A percentile compares a stretch with the other conserved stretches of the same genome.
These are phyloP conservation scores for Xylariaceae sp. DNA, from an alignment of 2,329 filamentous ascomycete genomes.

Conservation along the genomic window DNA sequence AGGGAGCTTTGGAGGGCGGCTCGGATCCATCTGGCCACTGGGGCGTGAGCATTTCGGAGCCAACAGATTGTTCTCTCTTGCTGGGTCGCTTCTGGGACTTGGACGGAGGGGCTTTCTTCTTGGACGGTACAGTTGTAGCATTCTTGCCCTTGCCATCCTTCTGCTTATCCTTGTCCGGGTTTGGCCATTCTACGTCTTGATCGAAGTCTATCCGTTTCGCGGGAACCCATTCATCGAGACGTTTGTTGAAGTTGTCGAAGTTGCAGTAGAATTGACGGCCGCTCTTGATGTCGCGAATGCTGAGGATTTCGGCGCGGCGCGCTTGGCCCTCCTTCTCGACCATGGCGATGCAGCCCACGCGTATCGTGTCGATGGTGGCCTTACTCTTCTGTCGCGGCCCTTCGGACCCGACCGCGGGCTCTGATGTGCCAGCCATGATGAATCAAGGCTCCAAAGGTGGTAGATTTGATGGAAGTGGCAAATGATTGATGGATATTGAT, in stretches of 20 bases:
- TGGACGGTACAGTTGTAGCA: slow-evolving; percentile 45
- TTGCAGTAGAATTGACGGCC: slow-evolving; percentile 91
- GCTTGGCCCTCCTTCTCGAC: slow-evolving; percentile 72
- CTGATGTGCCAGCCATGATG: slow-evolving; percentile 54
- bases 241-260: slow-evolving; percentile 97
- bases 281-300: slow-evolving; percentile 85
- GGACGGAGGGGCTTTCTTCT: slow-evolving; percentile 54
- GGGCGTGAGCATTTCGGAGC: slow-evolving; percentile 51
- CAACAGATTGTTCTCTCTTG: slow-evolving; percentile 53
- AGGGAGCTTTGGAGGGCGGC: slow-evolving; percentile 40
- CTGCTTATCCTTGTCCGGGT: slow-evolving; percentile 76
- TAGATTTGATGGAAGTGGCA: slow-evolving; percentile 33
- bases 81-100: slow-evolving; percentile 53
- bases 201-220: slow-evolving; percentile 77
- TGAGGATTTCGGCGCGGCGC: slow-evolving; percentile 93
- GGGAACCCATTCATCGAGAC: slow-evolving; percentile 79
- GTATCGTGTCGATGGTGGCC: slow-evolving; percentile 78
- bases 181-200: slow-evolving; percentile 94
- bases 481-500: not conserved
- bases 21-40: slow-evolving; percentile 52
- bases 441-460: slow-evolving; percentile 24
- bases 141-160: slow-evolving; percentile 77
- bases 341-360: slow-evolving; percentile 57
- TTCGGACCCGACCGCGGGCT: slow-evolving; percentile 54
- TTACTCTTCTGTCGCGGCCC: slow-evolving; percentile 67